Evolutionary conservation across 257 asterid species (phyloP).

Genomic region (Jacaranda copaia): DNA sequence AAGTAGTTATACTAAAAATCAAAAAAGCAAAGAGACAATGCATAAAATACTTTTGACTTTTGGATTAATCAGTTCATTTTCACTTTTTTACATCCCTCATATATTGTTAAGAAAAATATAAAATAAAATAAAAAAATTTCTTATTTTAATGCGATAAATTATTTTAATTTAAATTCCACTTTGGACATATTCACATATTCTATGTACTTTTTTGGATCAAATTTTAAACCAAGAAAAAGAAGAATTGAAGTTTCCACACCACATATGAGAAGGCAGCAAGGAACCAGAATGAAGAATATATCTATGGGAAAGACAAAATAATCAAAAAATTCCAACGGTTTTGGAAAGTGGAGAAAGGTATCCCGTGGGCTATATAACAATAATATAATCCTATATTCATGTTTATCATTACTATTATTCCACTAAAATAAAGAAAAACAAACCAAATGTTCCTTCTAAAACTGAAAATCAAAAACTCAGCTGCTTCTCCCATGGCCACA

Average conservation of each 20-base stretch:
- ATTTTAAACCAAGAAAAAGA: too few species aligned
- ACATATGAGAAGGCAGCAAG: not conserved
- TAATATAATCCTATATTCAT: too few species aligned
- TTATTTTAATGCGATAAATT: too few species aligned
- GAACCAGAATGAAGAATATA: not conserved
- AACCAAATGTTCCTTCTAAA: not conserved
- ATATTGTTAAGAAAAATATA: too few species aligned
- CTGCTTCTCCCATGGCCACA: slow-evolving; percentile 38
- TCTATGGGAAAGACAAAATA: not conserved
- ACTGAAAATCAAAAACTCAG: slow-evolving; percentile 22
- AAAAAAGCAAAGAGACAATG: too few species aligned
- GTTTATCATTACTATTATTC: not conserved
- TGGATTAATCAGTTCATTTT: too few species aligned
- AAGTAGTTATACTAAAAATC: too few species aligned
- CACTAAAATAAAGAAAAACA: not conserved
- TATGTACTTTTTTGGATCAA: too few species aligned
- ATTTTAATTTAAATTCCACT: too few species aligned
- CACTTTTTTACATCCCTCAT: too few species aligned
- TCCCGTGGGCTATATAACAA: not conserved
- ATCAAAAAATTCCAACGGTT: not conserved
- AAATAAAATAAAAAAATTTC: not conserved
- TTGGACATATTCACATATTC: not conserved
- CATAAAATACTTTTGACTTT: too few species aligned
- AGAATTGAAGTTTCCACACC: not conserved
- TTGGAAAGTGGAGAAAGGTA: not conserved